Conservation (phyloP, 805 yeast genomes). For the Wickerhamomyces subpelliculosus region DNA sequence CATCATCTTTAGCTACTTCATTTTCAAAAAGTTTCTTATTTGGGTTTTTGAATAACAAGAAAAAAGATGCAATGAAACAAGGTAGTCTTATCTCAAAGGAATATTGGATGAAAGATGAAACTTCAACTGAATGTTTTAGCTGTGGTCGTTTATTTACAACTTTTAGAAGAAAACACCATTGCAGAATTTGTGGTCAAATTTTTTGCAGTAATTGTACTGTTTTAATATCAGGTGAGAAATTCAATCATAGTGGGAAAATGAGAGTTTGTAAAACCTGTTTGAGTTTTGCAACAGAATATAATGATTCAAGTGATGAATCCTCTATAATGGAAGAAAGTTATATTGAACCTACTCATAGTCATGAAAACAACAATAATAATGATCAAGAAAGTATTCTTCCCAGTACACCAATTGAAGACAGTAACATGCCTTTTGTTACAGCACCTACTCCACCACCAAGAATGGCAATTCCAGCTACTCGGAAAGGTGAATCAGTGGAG, state of each 20-base stretch:
- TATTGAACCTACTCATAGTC: conserved; percentile 14
- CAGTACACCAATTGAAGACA: conserved; percentile 16
- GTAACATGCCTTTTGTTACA: conserved; percentile 12
- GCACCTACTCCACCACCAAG: conserved; percentile 56
- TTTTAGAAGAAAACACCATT: conserved; percentile 88
- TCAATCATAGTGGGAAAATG: conserved; percentile 61
- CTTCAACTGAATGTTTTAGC: conserved; percentile 79
- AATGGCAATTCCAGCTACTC: conserved; percentile 77
- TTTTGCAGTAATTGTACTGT: conserved; percentile 81
- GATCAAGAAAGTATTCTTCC: conserved; percentile 13
- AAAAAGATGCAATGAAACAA: conserved; percentile 15
- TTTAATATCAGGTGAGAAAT: conserved; percentile 57
- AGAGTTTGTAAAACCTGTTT: conserved; percentile 74
- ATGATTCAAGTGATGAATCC: conserved; percentile 65
- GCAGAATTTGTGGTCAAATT: conserved; percentile 93
- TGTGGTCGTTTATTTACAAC: conserved; percentile 80
- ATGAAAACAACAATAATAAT: conserved; percentile 14
- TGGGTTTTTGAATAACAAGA: conserved; percentile 31
- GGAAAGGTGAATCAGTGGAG: conserved; percentile 74
- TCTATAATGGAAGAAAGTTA: conserved; percentile 31
- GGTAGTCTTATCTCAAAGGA: conserved; percentile 41
- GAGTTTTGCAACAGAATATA: conserved; percentile 54
- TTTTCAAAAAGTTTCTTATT: conserved; percentile 34
- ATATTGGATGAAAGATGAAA: conserved; percentile 95
- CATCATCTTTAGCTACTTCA: conserved; percentile 36